Base-by-base conservation (phyloP, 129 eudicot species). In the Artemisia tridentata region DNA sequence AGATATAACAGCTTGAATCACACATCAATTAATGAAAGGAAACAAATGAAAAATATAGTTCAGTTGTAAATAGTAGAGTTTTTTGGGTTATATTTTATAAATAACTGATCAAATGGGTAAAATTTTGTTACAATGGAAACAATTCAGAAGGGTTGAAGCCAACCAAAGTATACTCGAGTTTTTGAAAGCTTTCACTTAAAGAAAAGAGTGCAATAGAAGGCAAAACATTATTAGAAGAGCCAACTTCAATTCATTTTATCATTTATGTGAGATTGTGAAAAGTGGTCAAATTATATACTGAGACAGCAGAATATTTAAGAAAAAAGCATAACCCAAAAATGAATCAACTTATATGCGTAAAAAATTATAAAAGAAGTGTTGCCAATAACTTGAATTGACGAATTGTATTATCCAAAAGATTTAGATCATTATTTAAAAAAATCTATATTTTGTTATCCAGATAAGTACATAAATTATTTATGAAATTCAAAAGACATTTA, bases 1-100 rank as follows among this genome's bases (percentile, higher is more conserved):
- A 70, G 8, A 69, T 77, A n/a, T 52, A 76, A 63, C 17, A 76
- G 69, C 27, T 10, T 11, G 14, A 54, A 54, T 31, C 57, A 23
- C 51, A 75, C 29, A 45, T 11, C 7, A 56, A 56, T 75, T 56
- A 46, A 43, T 3, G 34, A 11, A 71, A 71, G 11, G 3, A 58
- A 45, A 23, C 67, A 58, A 71, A 20, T 20, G n/a, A 34, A 63
- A 45, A 5, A 0, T 41, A 41, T 11, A 18, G 4, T 18, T 11
- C 29, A 58, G 60, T 55, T 13, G 5, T 38, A 38, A 38, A 4
- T 59, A 4, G 63, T 4, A 2, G 14, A 58, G 34, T 18, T 1
- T 11, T 59, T 29, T 27, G 60, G 20, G 14, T 25, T 59, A 31
- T 62, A 15, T 62, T 62, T 31, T 29, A 23, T 14, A 5, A 12